A percentile compares a stretch with the other conserved stretches of the same genome.
Evolutionary conservation across 495 filamentous ascomycete species (phyloP).

Genomic region (Neurospora intermedia): DNA sequence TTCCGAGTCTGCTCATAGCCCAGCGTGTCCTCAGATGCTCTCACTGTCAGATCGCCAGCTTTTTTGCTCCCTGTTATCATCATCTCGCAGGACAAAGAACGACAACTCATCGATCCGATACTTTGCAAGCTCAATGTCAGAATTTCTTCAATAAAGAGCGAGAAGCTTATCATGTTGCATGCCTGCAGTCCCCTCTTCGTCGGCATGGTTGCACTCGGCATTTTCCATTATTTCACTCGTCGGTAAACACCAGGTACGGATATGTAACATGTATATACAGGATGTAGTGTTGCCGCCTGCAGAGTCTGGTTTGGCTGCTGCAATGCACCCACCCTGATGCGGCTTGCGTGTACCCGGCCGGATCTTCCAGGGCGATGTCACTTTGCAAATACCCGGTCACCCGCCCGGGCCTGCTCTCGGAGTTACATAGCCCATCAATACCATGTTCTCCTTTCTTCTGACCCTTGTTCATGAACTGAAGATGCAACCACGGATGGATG

Average conservation of each 20-base stretch:
- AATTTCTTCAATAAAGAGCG: slow-evolving; percentile 10
- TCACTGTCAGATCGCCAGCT: not conserved
- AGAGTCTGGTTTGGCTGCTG: not conserved
- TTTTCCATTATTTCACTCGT: not conserved
- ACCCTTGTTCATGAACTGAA: not conserved
- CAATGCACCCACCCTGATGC: not conserved
- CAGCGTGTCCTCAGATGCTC: not conserved
- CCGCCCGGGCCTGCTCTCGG: not conserved
- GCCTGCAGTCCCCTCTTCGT: not conserved
- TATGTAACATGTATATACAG: not conserved
- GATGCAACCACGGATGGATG: not conserved
- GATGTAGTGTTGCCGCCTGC: not conserved
- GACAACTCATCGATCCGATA: not conserved
- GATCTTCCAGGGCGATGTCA: slow-evolving; percentile 1
- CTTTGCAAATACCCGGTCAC: slow-evolving; percentile 1
- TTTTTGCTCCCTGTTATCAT: not conserved
- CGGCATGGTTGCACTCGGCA: not conserved
- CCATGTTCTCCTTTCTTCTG: not conserved
- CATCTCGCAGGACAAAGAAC: not conserved
- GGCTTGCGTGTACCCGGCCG: slow-evolving; percentile 2
- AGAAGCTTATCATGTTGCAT: slow-evolving; percentile 21
- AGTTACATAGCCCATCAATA: not conserved
- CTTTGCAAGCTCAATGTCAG: not conserved
- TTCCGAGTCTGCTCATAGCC: not conserved
- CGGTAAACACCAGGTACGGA: not conserved